phyloP scores from a whole-genome alignment of 2,329 filamentous ascomycete species.

The Corinectria fuckeliana region DNA sequence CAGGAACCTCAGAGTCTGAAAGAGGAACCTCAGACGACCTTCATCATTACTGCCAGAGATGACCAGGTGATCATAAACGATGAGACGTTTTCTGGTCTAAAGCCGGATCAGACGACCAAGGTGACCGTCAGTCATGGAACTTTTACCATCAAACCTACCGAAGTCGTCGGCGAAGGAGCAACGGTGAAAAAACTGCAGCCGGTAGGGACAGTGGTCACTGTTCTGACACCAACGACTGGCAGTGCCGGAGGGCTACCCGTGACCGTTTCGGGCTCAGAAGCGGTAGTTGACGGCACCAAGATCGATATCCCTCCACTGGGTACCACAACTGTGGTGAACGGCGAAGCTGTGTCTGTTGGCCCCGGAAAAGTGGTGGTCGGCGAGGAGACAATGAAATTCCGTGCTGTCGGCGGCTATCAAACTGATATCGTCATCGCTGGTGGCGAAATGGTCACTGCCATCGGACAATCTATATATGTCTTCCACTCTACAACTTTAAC shows the following conservation, averaged over 20 bases:
- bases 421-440: constrained; percentile 55
- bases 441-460: constrained; percentile 54
- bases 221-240: constrained; percentile 46
- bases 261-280: constrained; percentile 48
- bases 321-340: constrained; percentile 44
- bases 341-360: constrained; percentile 44
- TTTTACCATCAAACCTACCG: constrained; percentile 57
- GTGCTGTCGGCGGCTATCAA: constrained; percentile 40
- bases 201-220: constrained; percentile 38
- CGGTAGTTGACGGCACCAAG: constrained; percentile 50
- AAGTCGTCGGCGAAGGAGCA: constrained; percentile 52
- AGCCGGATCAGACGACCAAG: constrained; percentile 47
- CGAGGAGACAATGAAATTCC: constrained; percentile 47
- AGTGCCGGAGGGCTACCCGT: constrained; percentile 50
- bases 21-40: constrained; percentile 27
- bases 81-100: constrained; percentile 51
- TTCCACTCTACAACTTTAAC: constrained; percentile 53
- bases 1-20: constrained; percentile 9
- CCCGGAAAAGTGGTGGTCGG: constrained; percentile 46
- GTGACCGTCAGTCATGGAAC: constrained; percentile 49
- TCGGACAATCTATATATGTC: constrained; percentile 50
- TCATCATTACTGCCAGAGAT: constrained; percentile 53
- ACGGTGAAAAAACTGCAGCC: constrained; percentile 51
- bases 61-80: constrained; percentile 55
- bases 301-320: constrained; percentile 49